Percentiles rank a stretch among this genome's conserved stretches.
phyloP scores from a whole-genome alignment of 345 rosid genomes.

The thale cress (Arabidopsis thaliana) region TAIR10.1 NC_003070.9:29643501-29644000 shows the following conservation, averaged over 20 bases:
- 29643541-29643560: slow-evolving; percentile 25
- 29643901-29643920: background rate
- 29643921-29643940: background rate
- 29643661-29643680: slow-evolving; percentile 14
- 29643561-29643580: slow-evolving; percentile 5
- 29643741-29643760: background rate
- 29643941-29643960: background rate
- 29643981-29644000: background rate
- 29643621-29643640: background rate
- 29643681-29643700: background rate
- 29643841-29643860: slow-evolving; percentile 6
- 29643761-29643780: background rate
- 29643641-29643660: slow-evolving; percentile 7
- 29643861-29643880: background rate
- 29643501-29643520: background rate
- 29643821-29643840: background rate
- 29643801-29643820: background rate
- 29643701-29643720: background rate
- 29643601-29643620: background rate
- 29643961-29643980: slow-evolving; percentile 3
- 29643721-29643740: background rate
- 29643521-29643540: slow-evolving; percentile 9
- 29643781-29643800: background rate
- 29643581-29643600: background rate
- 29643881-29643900: background rate